Evolutionary conservation across 1,139 yeast genomes (phyloP).

Genomic region (Meyerozyma sp.): DNA sequence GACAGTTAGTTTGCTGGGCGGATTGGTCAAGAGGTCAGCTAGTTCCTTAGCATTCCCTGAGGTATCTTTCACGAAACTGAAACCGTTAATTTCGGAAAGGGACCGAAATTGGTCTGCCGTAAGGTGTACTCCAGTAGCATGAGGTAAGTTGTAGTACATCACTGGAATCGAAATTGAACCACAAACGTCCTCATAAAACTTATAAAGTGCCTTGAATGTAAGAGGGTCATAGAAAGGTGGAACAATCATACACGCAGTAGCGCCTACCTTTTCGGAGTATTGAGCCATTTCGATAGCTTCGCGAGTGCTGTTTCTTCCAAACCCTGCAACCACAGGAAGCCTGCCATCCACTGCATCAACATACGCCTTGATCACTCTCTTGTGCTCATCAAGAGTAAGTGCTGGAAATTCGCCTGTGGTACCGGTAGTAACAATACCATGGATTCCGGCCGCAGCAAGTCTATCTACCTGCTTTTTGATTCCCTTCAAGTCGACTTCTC

Average conservation of each 20-base stretch:
- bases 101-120: slow-evolving; percentile 10
- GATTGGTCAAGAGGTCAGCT: slow-evolving; percentile 12
- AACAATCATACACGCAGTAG: slow-evolving; percentile 13
- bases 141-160: slow-evolving; percentile 13
- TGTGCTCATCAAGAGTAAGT: slow-evolving; percentile 11
- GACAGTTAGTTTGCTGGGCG: slow-evolving; percentile 6
- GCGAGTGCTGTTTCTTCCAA: slow-evolving; percentile 11
- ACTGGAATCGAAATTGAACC: slow-evolving; percentile 11
- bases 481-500: slow-evolving; percentile 5
- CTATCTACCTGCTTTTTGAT: slow-evolving; percentile 10
- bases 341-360: slow-evolving; percentile 12
- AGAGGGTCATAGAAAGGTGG: slow-evolving; percentile 14
- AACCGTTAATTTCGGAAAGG: slow-evolving; percentile 10
- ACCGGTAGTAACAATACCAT: slow-evolving; percentile 13
- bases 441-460: slow-evolving; percentile 9
- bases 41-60: slow-evolving; percentile 12
- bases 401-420: slow-evolving; percentile 15
- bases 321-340: slow-evolving; percentile 11
- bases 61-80: slow-evolving; percentile 12
- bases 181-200: slow-evolving; percentile 11
- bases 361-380: slow-evolving; percentile 10
- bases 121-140: slow-evolving; percentile 13
- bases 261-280: slow-evolving; percentile 10
- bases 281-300: slow-evolving; percentile 11
- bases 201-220: slow-evolving; percentile 9